Conservation (phyloP, 805 yeast genomes). For the Saturnispora halmiae region DNA sequence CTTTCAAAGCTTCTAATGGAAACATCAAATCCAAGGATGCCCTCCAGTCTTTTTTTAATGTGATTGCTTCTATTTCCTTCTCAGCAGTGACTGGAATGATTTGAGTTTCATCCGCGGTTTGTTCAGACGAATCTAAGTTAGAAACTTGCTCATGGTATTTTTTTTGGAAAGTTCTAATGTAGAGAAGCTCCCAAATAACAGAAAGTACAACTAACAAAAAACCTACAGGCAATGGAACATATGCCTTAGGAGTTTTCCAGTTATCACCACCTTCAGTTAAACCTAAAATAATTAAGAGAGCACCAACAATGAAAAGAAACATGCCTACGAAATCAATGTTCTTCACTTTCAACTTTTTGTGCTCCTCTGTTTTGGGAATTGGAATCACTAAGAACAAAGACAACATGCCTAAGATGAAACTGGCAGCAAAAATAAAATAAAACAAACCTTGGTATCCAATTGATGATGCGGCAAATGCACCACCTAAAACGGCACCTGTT, state of each 20-base stretch:
- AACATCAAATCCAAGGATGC: constrained; percentile 16
- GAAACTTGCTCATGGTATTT: background rate
- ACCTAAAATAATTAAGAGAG: constrained; percentile 34
- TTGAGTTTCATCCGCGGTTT: too few species aligned
- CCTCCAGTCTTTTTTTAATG: constrained; percentile 13
- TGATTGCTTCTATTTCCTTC: background rate
- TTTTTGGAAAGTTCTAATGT: constrained; percentile 13
- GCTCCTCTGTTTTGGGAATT: constrained; percentile 23
- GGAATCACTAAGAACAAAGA: constrained; percentile 23
- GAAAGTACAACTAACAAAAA: constrained; percentile 23
- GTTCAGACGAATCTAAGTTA: too few species aligned
- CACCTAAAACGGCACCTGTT: constrained; percentile 35
- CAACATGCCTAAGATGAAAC: constrained; percentile 16
- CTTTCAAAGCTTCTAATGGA: constrained; percentile 16
- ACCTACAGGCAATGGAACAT: constrained; percentile 36
- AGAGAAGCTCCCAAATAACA: constrained; percentile 26
- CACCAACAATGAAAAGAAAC: constrained; percentile 28
- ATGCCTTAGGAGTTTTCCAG: constrained; percentile 35
- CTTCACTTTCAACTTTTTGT: constrained; percentile 14
- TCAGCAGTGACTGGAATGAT: constrained; percentile 2
- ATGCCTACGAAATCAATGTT: constrained; percentile 33
- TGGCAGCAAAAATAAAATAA: constrained; percentile 30
- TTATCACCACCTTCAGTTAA: constrained; percentile 37
- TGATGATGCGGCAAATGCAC: constrained; percentile 32
- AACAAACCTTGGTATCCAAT: constrained; percentile 35